Evolutionary conservation across 2,329 filamentous ascomycete species (phyloP).

Genomic region (Pseudogymnoascus sp.): DNA sequence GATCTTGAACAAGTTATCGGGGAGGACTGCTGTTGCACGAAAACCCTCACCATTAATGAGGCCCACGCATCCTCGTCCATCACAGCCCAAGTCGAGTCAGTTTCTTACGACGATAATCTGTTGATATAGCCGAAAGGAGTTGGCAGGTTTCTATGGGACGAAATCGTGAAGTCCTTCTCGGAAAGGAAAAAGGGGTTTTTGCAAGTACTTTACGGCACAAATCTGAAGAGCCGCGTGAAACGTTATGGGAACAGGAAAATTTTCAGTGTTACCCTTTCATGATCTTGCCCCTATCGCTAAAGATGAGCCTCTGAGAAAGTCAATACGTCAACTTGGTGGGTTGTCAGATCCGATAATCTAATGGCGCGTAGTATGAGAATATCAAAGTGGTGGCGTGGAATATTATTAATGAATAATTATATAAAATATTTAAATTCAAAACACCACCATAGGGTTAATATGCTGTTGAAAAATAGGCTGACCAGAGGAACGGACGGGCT

Average conservation of each 20-base stretch:
- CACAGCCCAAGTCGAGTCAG: no score
- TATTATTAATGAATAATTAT: neutral
- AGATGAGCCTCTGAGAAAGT: slow-evolving; percentile 14
- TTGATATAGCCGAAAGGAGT: no score
- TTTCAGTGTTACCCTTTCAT: slow-evolving; percentile 17
- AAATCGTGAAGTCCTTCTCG: no score
- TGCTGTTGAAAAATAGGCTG: neutral
- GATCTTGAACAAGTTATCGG: neutral
- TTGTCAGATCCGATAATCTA: slow-evolving; percentile 10
- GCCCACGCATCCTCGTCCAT: no score
- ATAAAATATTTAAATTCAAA: neutral
- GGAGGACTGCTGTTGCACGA: neutral
- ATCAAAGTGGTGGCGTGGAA: neutral
- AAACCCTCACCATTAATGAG: no score
- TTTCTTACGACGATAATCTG: no score
- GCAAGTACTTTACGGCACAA: no score
- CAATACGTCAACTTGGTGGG: slow-evolving; percentile 16
- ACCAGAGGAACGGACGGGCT: neutral
- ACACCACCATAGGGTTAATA: neutral
- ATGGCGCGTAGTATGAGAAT: neutral
- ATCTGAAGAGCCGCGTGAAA: no score
- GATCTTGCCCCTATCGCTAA: slow-evolving; percentile 18
- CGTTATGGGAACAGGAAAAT: no score
- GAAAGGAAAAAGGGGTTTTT: no score
- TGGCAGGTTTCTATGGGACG: no score